Base-by-base conservation (phyloP, 129 eudicot species). In the Lactuca sativa region DNA sequence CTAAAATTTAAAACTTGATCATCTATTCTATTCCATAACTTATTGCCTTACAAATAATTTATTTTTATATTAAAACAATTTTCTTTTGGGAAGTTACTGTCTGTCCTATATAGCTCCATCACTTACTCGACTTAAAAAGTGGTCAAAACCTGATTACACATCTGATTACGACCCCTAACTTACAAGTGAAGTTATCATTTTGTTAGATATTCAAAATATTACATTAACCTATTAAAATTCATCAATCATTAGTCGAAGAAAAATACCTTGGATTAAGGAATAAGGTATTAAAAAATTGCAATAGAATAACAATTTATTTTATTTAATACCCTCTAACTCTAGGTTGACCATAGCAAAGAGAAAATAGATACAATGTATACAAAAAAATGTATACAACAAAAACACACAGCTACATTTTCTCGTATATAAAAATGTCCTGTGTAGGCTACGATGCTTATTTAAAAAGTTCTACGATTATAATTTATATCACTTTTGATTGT, bases 341-440 rank as follows among this genome's bases (percentile, higher is more conserved):
- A 59, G 44, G 67, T 71, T 71, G 68, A 48, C 67, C 59, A 16
- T 48, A 44, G 34, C 59, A 18, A 16, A 59, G 31, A 21, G 32
- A 3, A 57, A 59, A 31, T n/a, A 51, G 76, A 57, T 71, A 3
- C 75, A 71, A 32, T 59, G 75, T 59, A 71, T 44, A 43, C 37
- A 40, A 30, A 38, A 21, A 36, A 5, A 55, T 18, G 21, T 18
- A 18, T 18, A 18, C 17, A 57, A 44, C 48, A 31, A 40, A 4
- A 58, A 43, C 6, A 67, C 3, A 10, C 48, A 13, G 32, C 56
- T 65, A 8, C 11, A 9, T 47, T 6, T 47, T 43, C 2, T 17
- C 49, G 2, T 18, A 40, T 34, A 18, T 0, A 52, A 52, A 41
- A 38, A 2, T n/a, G 36, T 62, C 7, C 21, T 18, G 21, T 6